Evolutionary conservation across 2,329 filamentous ascomycete species (phyloP).

Genomic region (Colletotrichum musicola): DNA sequence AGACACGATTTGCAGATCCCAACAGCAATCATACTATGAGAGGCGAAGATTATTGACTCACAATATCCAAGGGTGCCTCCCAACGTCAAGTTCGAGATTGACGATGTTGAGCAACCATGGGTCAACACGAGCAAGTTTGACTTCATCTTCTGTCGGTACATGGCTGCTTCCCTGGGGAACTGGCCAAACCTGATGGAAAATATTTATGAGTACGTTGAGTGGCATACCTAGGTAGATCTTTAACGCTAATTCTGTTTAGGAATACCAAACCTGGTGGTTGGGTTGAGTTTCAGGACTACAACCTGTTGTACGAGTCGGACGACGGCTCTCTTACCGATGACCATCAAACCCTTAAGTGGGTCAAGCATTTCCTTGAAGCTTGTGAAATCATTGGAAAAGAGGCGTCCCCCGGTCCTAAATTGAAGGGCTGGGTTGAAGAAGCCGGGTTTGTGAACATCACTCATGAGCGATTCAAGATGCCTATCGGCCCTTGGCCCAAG

Average conservation of each 20-base stretch:
- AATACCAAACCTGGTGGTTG: slow-evolving; percentile 49
- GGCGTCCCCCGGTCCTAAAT: too few relatives aligned
- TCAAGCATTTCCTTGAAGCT: neutral
- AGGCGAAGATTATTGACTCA: neutral
- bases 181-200: slow-evolving; percentile 42
- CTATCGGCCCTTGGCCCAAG: slow-evolving; percentile 30
- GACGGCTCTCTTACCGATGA: slow-evolving; percentile 40
- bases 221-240: too few relatives aligned
- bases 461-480: slow-evolving; percentile 35
- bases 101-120: slow-evolving; percentile 64
- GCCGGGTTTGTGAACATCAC: too few relatives aligned
- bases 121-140: slow-evolving; percentile 4
- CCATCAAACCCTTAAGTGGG: neutral
- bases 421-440: too few relatives aligned
- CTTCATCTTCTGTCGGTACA: slow-evolving; percentile 42
- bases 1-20: neutral
- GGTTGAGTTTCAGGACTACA: slow-evolving; percentile 44
- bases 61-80: slow-evolving; percentile 56
- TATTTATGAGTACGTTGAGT: neutral
- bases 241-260: too few relatives aligned
- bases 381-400: neutral
- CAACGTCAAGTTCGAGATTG: slow-evolving; percentile 80
- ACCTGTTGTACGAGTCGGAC: slow-evolving; percentile 37
- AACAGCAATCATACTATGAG: neutral
- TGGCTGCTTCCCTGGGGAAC: slow-evolving; percentile 46